Conservation (phyloP, 2,329 filamentous ascomycete species). For the Alternaria gaisen region DNA sequence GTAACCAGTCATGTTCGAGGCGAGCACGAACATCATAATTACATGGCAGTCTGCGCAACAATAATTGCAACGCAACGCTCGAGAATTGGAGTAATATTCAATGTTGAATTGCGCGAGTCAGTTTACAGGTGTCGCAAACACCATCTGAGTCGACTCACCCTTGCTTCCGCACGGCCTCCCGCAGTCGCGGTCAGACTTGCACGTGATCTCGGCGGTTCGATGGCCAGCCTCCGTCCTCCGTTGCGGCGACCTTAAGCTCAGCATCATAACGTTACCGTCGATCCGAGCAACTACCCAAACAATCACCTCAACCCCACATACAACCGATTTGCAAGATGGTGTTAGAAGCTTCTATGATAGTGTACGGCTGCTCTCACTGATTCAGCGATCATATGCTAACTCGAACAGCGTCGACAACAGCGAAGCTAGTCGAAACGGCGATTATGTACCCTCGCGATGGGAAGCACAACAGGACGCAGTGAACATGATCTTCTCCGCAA, state of each 20-base stretch:
- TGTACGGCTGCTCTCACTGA: constrained; percentile 58
- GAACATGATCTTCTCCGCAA: constrained; percentile 93
- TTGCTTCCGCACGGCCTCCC: constrained; percentile 15
- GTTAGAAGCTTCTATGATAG: constrained; percentile 99
- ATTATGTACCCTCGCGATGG: constrained; percentile 89
- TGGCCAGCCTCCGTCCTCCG: constrained; percentile 31
- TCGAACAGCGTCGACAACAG: constrained; percentile 86
- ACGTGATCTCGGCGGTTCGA: constrained; percentile 19
- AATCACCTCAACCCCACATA: constrained; percentile 8
- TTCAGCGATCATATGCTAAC: constrained; percentile 28
- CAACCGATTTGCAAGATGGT: constrained; percentile 74
- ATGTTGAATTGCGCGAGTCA: constrained; percentile 6
- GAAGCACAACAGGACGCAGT: constrained; percentile 96
- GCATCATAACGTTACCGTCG: constrained; percentile 26
- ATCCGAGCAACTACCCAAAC: constrained; percentile 20
- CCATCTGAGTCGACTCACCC: constrained; percentile 8
- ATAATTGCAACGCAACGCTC: background rate
- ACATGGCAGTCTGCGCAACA: background rate
- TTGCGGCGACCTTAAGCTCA: constrained; percentile 31
- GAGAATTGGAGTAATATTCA: background rate
- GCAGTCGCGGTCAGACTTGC: background rate
- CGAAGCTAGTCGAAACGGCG: constrained; percentile 97
- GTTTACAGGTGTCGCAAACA: background rate
- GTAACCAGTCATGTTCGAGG: background rate
- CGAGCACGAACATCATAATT: background rate